phyloP scores from a whole-genome alignment of 2,329 filamentous ascomycete genomes.

The Cordyceps farinosa region DNA sequence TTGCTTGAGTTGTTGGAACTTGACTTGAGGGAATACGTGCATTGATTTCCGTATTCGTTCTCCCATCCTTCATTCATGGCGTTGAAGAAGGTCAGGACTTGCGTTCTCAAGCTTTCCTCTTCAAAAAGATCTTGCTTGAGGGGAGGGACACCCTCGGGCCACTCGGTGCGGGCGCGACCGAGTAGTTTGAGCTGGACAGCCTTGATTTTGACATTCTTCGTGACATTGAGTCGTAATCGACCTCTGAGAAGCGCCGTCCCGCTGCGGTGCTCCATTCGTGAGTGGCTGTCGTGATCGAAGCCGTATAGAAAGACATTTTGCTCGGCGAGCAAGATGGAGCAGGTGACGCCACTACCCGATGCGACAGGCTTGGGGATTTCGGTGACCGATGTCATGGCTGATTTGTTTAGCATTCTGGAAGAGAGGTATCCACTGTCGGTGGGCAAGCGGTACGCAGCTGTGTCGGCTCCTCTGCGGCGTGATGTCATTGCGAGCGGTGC shows the following conservation, averaged over 20 bases:
- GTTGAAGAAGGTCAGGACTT: slow-evolving; percentile 91
- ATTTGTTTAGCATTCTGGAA: slow-evolving; percentile 45
- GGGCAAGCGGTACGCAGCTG: slow-evolving; percentile 4
- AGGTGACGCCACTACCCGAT: slow-evolving; percentile 69
- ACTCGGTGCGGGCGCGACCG: slow-evolving; percentile 84
- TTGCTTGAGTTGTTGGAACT: slow-evolving; percentile 34
- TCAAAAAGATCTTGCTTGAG: slow-evolving; percentile 80
- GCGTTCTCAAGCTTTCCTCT: slow-evolving; percentile 79
- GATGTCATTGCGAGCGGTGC: slow-evolving; percentile 6
- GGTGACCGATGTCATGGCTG: slow-evolving; percentile 48
- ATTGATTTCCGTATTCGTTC: slow-evolving; percentile 60
- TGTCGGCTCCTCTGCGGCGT: not conserved
- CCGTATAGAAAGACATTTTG: slow-evolving; percentile 77
- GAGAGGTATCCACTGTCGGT: slow-evolving; percentile 7
- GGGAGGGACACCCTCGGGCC: slow-evolving; percentile 93
- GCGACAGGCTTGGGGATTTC: slow-evolving; percentile 71
- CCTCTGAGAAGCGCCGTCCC: slow-evolving; percentile 84
- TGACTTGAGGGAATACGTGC: slow-evolving; percentile 49
- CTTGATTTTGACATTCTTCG: slow-evolving; percentile 91
- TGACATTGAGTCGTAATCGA: slow-evolving; percentile 74
- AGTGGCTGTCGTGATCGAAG: slow-evolving; percentile 67
- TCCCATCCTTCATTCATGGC: slow-evolving; percentile 61
- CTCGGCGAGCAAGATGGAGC: slow-evolving; percentile 72
- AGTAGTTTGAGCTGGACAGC: slow-evolving; percentile 82
- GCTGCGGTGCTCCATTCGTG: slow-evolving; percentile 50